Percentiles rank a stretch among this genome's conserved stretches.
These are phyloP conservation scores for Hyphopichia wangnamkhiaoensis DNA, from an alignment of 1,139 yeast species.

Conservation along the genomic window DNA sequence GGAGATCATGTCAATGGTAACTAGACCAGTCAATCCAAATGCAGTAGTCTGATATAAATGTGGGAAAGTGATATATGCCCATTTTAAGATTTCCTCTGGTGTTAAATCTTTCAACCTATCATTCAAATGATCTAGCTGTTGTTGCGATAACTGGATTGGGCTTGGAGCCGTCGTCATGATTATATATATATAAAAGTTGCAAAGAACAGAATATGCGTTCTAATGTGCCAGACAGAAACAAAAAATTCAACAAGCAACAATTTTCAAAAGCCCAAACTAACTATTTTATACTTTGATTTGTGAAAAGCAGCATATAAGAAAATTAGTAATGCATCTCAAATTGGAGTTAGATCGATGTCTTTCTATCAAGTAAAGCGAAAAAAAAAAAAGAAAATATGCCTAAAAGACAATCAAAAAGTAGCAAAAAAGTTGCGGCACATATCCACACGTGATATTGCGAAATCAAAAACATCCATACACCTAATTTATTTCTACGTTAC, in stretches of 20 bases:
- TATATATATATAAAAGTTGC: too few species aligned
- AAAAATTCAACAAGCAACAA: background rate
- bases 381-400: background rate
- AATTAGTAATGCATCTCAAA: too few species aligned
- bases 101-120: conserved; percentile 51
- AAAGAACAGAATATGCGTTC: background rate
- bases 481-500: too few species aligned
- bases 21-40: conserved; percentile 90
- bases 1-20: conserved; percentile 81
- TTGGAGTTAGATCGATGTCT: too few species aligned
- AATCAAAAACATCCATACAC: background rate
- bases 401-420: background rate
- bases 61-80: conserved; percentile 85
- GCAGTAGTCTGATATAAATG: conserved; percentile 89
- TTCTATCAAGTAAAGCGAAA: background rate
- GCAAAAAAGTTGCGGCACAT: background rate
- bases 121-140: conserved; percentile 65
- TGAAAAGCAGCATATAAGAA: too few species aligned
- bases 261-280: background rate
- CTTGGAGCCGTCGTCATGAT: background rate
- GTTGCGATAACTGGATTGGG: conserved; percentile 26
- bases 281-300: too few species aligned
- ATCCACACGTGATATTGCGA: conserved; percentile 2
- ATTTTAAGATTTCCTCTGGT: conserved; percentile 73
- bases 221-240: too few species aligned